These are phyloP conservation scores for Immersiporthe knoxdaviesiana DNA, from an alignment of 2,329 filamentous ascomycete genomes.

Conservation along the genomic window DNA sequence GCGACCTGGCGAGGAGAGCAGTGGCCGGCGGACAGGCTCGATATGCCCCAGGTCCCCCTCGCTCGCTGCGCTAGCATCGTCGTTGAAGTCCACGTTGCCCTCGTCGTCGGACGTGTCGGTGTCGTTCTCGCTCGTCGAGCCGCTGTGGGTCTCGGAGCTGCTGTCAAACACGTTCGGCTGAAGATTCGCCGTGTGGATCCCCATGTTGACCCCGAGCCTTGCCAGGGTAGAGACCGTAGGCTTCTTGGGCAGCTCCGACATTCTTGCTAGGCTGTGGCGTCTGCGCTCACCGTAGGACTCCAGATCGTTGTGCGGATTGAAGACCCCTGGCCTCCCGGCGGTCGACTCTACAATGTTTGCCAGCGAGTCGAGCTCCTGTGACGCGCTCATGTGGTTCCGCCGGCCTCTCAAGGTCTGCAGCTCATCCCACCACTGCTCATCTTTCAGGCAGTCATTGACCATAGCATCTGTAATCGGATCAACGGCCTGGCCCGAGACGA, in stretches of 20 bases:
- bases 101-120: conserved; percentile 33
- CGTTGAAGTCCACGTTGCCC: conserved; percentile 42
- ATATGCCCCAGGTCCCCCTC: conserved; percentile 46
- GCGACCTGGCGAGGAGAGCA: conserved; percentile 35
- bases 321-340: conserved; percentile 46
- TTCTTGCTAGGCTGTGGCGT: conserved; percentile 57
- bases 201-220: conserved; percentile 66
- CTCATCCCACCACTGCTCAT: conserved; percentile 84
- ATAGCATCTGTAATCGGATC: conserved; percentile 59
- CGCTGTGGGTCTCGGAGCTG: conserved; percentile 31
- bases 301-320: conserved; percentile 45
- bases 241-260: conserved; percentile 65
- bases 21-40: conserved; percentile 37
- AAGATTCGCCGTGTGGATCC: conserved; percentile 76
- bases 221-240: conserved; percentile 56
- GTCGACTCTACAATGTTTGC: conserved; percentile 50
- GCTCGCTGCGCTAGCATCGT: conserved; percentile 45
- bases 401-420: conserved; percentile 60
- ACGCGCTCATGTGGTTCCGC: conserved; percentile 42
- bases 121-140: conserved; percentile 34
- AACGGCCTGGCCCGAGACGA: conserved; percentile 70
- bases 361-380: conserved; percentile 49
- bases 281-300: conserved; percentile 37
- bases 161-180: conserved; percentile 62
- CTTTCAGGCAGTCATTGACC: conserved; percentile 68